Conservation (phyloP, 441 rosid species). For the Gossypium schwendimanii region DNA sequence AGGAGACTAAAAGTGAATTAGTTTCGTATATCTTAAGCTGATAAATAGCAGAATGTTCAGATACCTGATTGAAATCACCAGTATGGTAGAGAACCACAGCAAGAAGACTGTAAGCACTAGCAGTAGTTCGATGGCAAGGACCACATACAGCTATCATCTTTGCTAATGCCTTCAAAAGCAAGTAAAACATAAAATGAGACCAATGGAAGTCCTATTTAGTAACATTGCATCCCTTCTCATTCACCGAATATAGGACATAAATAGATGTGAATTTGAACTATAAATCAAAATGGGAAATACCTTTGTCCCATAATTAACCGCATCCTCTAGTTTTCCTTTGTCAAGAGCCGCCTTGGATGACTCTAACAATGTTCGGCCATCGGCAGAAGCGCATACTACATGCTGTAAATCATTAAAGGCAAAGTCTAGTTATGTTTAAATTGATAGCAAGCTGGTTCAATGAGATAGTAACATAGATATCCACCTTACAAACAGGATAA, state of each 20-base stretch:
- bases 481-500: constrained; percentile 58
- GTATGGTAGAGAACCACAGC: constrained; percentile 92
- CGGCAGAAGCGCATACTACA: constrained; percentile 74
- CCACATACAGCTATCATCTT: constrained; percentile 86
- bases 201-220: neutral
- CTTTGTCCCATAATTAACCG: constrained; percentile 75
- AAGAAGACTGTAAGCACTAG: constrained; percentile 87
- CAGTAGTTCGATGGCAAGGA: constrained; percentile 74
- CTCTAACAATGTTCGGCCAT: constrained; percentile 67
- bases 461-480: neutral
- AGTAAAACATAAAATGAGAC: constrained; percentile 15
- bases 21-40: neutral
- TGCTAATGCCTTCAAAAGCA: constrained; percentile 51
- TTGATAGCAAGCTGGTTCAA: neutral
- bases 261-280: neutral
- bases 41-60: neutral
- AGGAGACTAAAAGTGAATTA: neutral
- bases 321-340: constrained; percentile 83
- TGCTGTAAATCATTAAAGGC: constrained; percentile 36
- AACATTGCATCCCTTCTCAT: neutral
- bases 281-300: constrained; percentile 19
- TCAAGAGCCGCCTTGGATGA: constrained; percentile 83
- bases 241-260: neutral
- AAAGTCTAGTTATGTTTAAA: neutral
- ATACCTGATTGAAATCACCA: constrained; percentile 83